phyloP scores from a whole-genome alignment of 805 yeast species.

The Starmerella floris region DNA sequence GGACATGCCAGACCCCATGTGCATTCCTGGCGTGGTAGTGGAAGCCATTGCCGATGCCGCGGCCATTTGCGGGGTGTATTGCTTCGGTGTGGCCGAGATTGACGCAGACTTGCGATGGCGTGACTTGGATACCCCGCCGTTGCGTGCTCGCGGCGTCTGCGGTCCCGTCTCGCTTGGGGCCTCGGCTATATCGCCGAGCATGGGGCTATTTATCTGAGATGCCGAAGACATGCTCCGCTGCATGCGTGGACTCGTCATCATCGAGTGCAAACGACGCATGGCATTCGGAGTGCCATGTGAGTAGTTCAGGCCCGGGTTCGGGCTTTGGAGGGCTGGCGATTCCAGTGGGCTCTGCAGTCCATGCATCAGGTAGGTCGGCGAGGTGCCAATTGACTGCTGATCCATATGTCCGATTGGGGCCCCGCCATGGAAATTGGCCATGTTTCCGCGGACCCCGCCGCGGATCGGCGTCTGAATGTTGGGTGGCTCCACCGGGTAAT shows the following conservation, averaged over 20 bases:
- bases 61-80: not conserved
- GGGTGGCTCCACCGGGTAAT: not conserved
- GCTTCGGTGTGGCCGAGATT: not conserved
- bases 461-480: conserved; percentile 14
- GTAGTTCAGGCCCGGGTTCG: not conserved
- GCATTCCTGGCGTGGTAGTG: not conserved
- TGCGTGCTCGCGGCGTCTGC: conserved; percentile 3
- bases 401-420: not conserved
- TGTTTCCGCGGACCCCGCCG: not conserved
- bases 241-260: conserved; percentile 3
- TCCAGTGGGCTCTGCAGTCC: conserved; percentile 16
- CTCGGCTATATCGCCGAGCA: conserved; percentile 1
- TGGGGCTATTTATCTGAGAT: conserved; percentile 2
- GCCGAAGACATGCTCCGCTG: conserved; percentile 7
- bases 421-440: not conserved
- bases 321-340: conserved; percentile 14
- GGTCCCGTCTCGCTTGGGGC: not conserved
- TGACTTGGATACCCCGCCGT: not conserved
- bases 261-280: not conserved
- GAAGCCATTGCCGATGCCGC: not conserved
- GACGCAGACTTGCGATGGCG: not conserved
- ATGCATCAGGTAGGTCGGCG: conserved; percentile 7
- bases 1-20: not conserved
- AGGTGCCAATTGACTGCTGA: not conserved
- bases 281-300: not conserved